Evolutionary conservation across 2,329 filamentous ascomycete species (phyloP).

Genomic region (Fusarium pilosicola): DNA sequence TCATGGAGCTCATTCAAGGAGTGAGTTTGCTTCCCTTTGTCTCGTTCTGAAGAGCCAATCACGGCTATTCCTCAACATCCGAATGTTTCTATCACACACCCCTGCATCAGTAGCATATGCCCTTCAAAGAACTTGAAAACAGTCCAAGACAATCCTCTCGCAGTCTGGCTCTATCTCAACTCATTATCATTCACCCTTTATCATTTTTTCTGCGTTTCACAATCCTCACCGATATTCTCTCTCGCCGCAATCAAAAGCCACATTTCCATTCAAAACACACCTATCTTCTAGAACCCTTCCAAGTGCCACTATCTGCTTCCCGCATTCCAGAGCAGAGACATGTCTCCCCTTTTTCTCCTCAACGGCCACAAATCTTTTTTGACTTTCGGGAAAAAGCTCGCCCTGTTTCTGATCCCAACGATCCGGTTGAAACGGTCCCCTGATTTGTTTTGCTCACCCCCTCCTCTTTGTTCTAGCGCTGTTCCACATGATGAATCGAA

Average conservation of each 20-base stretch:
- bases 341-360: neutral
- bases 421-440: slow-evolving; percentile 16
- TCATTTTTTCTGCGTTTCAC: neutral
- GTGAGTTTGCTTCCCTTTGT: neutral
- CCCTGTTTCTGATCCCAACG: slow-evolving; percentile 9
- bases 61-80: neutral
- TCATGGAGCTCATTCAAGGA: neutral
- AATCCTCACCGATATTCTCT: neutral
- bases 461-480: slow-evolving; percentile 17
- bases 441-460: neutral
- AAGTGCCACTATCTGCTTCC: slow-evolving; percentile 3
- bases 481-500: neutral
- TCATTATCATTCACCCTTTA: neutral
- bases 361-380: slow-evolving; percentile 20
- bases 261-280: neutral
- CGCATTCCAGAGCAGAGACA: slow-evolving; percentile 27
- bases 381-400: slow-evolving; percentile 7
- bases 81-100: neutral
- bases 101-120: neutral
- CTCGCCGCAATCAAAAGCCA: slow-evolving; percentile 21
- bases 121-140: neutral
- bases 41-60: neutral
- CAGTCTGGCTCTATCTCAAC: neutral
- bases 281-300: slow-evolving; percentile 17
- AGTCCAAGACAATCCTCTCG: neutral